Base-by-base conservation (phyloP, 129 eudicot genomes). In the Artemisia annua region DNA sequence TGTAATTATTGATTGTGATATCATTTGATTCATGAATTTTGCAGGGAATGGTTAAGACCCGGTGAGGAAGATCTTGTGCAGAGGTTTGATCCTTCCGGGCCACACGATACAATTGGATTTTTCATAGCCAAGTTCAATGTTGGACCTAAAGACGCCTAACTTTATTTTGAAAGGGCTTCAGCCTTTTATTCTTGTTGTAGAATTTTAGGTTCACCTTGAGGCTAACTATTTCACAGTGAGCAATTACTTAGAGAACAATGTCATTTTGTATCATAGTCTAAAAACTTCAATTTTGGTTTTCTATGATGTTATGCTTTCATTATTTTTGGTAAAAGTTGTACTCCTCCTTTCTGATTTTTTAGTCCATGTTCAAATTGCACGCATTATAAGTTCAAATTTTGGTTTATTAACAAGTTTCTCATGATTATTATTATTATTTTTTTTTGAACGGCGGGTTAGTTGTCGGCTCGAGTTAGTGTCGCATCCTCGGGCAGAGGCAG, bases 51-150 rank as follows among this genome's bases (percentile, higher is more conserved):
- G 98, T 79, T 94, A 32, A 88, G 87, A 78, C 88, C 91, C 10
- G 98, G 97, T 46, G 98, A 94, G 86, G 91, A 88, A 85, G 88
- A 86, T 77, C 86, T 90, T 55, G 98, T 94, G 62, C 98, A 94
- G 78, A 84, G 99, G 78, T 94, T 94, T 73, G 99, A 94, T 83
- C 99, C 99, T 15, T 91, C 95, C 1, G 89, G 97, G 43, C 54
- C 85, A 13, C 87, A 88, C 12, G 99, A 94, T 74, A 94, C 99
- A 55, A 94, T 94, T 19, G 99, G 99, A 30, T 94, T 90, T 69
- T 94, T 94, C 83, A 88, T 94, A 52, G 99, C 99, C 52, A 94
- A 94, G 78, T 94, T 94, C 57, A 83, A 73, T 43, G 97, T 90
- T 75, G 97, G 96, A 48, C 77, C 88, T 76, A 94, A 86, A 82